Evolutionary conservation across 1,284 basidiomycete species (phyloP).

Genomic region (Laetiporus sulphureus): DNA sequence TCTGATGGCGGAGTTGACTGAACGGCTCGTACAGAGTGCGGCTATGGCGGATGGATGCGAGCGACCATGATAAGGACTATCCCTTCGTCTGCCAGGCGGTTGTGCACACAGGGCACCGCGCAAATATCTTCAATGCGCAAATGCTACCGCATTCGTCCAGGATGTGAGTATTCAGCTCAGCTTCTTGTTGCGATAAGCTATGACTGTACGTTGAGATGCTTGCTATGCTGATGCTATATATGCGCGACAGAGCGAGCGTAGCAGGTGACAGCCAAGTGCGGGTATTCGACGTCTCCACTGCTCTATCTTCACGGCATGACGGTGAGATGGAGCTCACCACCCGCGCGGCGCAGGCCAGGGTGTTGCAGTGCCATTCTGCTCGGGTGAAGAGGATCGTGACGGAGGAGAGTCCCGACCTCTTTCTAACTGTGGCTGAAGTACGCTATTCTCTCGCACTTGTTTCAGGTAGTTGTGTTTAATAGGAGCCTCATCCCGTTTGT

Average conservation of each 20-base stretch:
- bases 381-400: slow-evolving; percentile 79
- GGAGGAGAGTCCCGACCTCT: slow-evolving; percentile 78
- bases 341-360: slow-evolving; percentile 40
- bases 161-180: slow-evolving; percentile 39
- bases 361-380: slow-evolving; percentile 61
- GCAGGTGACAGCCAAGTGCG: slow-evolving; percentile 69
- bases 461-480: not conserved
- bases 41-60: slow-evolving; percentile 58
- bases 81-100: slow-evolving; percentile 58
- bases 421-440: slow-evolving; percentile 83
- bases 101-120: slow-evolving; percentile 74
- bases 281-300: slow-evolving; percentile 67
- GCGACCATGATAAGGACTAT: slow-evolving; percentile 33
- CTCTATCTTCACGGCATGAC: slow-evolving; percentile 25
- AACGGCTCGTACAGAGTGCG: slow-evolving; percentile 39
- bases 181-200: not conserved
- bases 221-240: no score
- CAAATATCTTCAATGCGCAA: slow-evolving; percentile 85
- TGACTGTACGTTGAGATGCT: not conserved
- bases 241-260: slow-evolving; percentile 5
- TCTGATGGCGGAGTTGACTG: not conserved
- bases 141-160: slow-evolving; percentile 72
- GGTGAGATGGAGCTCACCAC: slow-evolving; percentile 35
- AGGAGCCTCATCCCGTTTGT: not conserved
- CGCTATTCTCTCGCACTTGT: slow-evolving; percentile 13